Conservation (phyloP, 1,139 yeast genomes). For the Scheffersomyces illinoinensis region DNA sequence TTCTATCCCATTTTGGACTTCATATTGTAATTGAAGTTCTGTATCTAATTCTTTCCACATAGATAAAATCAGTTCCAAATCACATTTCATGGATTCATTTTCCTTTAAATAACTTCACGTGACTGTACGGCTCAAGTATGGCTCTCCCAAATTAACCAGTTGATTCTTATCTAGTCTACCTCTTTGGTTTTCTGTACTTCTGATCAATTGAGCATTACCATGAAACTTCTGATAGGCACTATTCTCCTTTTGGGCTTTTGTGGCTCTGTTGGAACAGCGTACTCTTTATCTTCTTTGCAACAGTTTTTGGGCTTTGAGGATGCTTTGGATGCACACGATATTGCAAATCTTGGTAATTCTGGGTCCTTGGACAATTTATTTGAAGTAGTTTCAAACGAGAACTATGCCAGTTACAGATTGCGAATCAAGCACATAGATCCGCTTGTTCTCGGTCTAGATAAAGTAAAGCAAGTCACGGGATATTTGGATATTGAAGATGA, state of each 20-base stretch:
- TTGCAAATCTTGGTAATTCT: neutral
- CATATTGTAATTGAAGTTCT: neutral
- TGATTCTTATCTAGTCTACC: neutral
- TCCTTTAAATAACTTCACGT: neutral
- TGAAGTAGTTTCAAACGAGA: constrained; percentile 34
- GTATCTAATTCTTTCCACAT: neutral
- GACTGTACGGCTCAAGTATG: neutral
- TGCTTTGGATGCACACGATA: neutral
- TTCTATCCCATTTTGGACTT: neutral
- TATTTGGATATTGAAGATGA: constrained; percentile 7
- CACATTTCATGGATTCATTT: too few relatives aligned
- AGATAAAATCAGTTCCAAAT: neutral
- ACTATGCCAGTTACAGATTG: constrained; percentile 55
- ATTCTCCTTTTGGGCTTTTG: neutral
- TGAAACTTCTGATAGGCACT: neutral
- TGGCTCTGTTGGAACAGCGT: neutral
- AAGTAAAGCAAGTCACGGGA: constrained; percentile 8
- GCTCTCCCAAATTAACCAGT: neutral
- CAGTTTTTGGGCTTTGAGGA: neutral
- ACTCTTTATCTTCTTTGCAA: neutral
- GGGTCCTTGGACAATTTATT: neutral
- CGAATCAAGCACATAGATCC: constrained; percentile 46
- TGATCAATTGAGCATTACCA: neutral
- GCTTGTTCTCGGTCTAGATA: constrained; percentile 1
- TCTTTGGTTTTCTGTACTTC: neutral